Base-by-base conservation (phyloP, 805 yeast genomes). In the Yarrowia hollandica region DNA sequence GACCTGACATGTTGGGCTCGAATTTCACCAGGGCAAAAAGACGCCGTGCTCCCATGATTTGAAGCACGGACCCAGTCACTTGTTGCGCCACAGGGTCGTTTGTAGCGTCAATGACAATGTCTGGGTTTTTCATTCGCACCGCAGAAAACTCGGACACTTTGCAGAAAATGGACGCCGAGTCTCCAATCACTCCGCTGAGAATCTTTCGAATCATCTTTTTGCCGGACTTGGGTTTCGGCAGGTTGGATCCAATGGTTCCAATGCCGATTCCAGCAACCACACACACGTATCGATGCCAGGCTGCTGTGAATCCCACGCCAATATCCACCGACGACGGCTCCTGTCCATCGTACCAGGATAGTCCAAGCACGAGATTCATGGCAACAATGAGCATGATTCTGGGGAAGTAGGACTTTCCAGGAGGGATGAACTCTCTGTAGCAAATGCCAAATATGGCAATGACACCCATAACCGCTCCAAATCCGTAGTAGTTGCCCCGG, bases 1-100 rank as follows among this genome's bases (percentile, higher is more conserved):
- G 54, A 2, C 75, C 75, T 0, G 65, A 60, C 21, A 72, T 26
- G 1, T 71, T 67, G 1, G 75, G 75, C 62, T 72, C 75, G 12
- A 63, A 61, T 21, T 44, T 44, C 25, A 44, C 52, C 10, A 44
- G 35, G 14, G 35, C 52, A 44, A 14, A 44, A 14, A 44, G 26
- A 2, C 52, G 35, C 18, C 23, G 23, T 18, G 52, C 73, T 0
- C 52, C 52, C 52, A 44, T 44, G 26, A 44, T 34, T 19, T 19
- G 35, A 11, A 62, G 38, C n/a, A 64, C 55, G 3, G 64, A 16
- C 1, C 39, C 35, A 1, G 64, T 50, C 8, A 65, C 41, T n/a
- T 62, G 54, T 10, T 46, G 28, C 4, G 60, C 64, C 8, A 71
- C 56, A 0, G 31, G 21, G 54, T 69, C 73, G 25, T 60, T 42